These are phyloP conservation scores for Aspergillaceae sp. DNA, from an alignment of 2,329 filamentous ascomycete species.

Conservation along the genomic window DNA sequence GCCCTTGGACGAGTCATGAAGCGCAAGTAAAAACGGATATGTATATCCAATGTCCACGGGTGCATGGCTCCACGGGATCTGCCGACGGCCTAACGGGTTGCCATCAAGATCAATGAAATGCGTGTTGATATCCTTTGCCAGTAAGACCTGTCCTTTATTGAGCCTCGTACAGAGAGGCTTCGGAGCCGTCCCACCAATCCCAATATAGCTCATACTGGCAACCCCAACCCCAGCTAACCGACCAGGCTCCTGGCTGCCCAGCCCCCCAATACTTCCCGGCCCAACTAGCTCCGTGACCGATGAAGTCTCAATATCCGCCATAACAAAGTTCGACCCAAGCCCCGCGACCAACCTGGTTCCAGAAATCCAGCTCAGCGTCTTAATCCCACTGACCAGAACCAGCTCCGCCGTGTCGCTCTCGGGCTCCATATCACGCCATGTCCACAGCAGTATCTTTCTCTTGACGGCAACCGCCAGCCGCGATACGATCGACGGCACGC, in stretches of 20 bases:
- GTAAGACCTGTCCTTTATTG: constrained; percentile 70
- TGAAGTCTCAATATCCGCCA: constrained; percentile 73
- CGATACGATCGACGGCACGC: constrained; percentile 87
- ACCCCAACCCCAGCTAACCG: constrained; percentile 76
- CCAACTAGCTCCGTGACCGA: constrained; percentile 70
- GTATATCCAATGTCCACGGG: constrained; percentile 92
- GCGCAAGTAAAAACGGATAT: constrained; percentile 85
- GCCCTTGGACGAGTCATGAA: constrained; percentile 76
- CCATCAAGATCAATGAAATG: constrained; percentile 81
- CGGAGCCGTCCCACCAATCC: constrained; percentile 81
- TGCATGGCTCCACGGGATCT: constrained; percentile 84
- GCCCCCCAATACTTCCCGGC: constrained; percentile 61
- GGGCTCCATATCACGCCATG: constrained; percentile 92
- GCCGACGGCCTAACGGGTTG: constrained; percentile 69
- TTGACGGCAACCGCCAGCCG: constrained; percentile 88
- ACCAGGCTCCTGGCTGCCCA: constrained; percentile 55
- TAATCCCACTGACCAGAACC: constrained; percentile 70
- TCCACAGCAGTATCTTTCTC: constrained; percentile 80
- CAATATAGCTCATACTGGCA: constrained; percentile 93
- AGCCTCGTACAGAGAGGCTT: constrained; percentile 80
- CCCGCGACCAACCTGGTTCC: constrained; percentile 81
- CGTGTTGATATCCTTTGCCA: constrained; percentile 98
- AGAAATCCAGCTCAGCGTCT: constrained; percentile 83
- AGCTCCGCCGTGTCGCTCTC: constrained; percentile 65
- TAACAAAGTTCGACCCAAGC: constrained; percentile 81